phyloP scores from a whole-genome alignment of 1,284 basidiomycete genomes.

The Exsudoporus floridanus region DNA sequence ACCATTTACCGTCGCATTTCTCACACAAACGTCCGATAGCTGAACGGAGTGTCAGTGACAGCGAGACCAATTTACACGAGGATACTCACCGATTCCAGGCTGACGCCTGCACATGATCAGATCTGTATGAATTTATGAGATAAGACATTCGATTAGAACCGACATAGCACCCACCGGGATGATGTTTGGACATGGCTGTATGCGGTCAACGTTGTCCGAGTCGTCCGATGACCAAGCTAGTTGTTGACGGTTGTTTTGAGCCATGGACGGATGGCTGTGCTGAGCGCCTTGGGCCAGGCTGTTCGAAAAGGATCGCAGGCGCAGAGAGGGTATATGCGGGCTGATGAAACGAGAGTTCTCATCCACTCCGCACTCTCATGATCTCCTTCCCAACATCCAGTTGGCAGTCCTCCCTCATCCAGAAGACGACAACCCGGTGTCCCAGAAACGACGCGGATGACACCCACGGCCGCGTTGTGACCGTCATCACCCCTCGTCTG shows the following conservation, averaged over 20 bases:
- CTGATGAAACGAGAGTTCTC: not conserved
- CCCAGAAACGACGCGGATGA: constrained; percentile 5
- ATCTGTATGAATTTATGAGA: constrained; percentile 50
- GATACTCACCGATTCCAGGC: constrained; percentile 83
- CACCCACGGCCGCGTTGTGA: constrained; percentile 38
- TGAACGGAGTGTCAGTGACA: constrained; percentile 32
- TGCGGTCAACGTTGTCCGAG: constrained; percentile 6
- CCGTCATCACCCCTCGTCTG: constrained; percentile 57
- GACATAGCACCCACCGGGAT: constrained; percentile 63
- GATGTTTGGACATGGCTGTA: constrained; percentile 78
- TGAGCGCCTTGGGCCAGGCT: not conserved
- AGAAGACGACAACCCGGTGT: constrained; percentile 16
- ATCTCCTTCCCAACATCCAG: constrained; percentile 32
- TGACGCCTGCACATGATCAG: constrained; percentile 96
- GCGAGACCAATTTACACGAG: not conserved
- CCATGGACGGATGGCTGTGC: constrained; percentile 19
- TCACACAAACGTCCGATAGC: constrained; percentile 97
- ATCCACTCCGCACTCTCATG: constrained; percentile 20
- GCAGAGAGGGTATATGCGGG: not conserved
- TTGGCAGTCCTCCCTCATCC: constrained; percentile 32
- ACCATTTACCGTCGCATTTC: constrained; percentile 99
- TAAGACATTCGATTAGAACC: not conserved
- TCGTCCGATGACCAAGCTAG: not conserved
- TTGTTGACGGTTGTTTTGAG: constrained; percentile 22
- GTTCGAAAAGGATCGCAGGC: not conserved